These are phyloP conservation scores for Sphaerostilbella broomeana DNA, from an alignment of 2,329 filamentous ascomycete genomes.

Conservation along the genomic window DNA sequence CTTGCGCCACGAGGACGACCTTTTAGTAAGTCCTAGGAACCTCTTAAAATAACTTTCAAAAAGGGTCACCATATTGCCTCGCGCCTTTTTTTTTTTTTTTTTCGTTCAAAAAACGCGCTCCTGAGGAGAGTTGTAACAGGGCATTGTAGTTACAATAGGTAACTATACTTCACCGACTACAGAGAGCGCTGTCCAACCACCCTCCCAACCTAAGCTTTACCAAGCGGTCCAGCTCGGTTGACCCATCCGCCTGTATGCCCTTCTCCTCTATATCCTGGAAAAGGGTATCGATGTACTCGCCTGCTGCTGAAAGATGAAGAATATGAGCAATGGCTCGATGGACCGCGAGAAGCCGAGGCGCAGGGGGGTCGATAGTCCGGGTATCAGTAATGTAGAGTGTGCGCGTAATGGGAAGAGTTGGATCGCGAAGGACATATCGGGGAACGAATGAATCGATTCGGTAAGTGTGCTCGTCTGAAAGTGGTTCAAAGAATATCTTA, in stretches of 20 bases:
- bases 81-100: no score
- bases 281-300: constrained; percentile 27
- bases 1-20: no score
- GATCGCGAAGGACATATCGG: neutral
- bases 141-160: no score
- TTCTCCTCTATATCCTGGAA: constrained; percentile 13
- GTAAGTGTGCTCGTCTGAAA: constrained; percentile 24
- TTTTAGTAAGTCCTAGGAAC: no score
- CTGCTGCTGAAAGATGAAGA: constrained; percentile 25
- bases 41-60: no score
- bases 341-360: constrained; percentile 26
- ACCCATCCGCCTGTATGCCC: constrained; percentile 3
- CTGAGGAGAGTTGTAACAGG: no score
- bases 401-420: constrained; percentile 23
- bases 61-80: no score
- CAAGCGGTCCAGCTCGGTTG: constrained; percentile 4
- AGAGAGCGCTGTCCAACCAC: neutral
- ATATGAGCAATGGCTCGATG: constrained; percentile 29
- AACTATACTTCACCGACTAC: no score
- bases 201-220: neutral
- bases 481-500: constrained; percentile 18
- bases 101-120: no score
- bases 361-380: constrained; percentile 26
- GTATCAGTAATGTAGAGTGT: constrained; percentile 22
- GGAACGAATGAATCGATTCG: constrained; percentile 17